A percentile compares a stretch with the other conserved stretches of the same genome.
phyloP scores from a whole-genome alignment of 768 basidiomycete species.

The Filobasidium floriforme region DNA sequence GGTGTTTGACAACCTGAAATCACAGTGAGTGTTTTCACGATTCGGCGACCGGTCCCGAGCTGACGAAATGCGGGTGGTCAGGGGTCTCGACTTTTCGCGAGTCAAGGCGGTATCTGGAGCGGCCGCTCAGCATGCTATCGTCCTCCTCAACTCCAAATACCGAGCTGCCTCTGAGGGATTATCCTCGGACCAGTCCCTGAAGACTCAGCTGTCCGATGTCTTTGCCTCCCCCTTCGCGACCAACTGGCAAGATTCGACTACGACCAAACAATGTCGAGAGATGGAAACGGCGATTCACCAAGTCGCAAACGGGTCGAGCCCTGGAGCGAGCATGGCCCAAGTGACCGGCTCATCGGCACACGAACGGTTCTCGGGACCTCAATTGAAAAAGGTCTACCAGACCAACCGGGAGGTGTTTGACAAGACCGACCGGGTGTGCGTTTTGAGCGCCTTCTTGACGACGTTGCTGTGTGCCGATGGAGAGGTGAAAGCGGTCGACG shows the following conservation, averaged over 20 bases:
- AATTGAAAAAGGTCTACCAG: constrained; percentile 62
- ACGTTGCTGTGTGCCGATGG: constrained; percentile 66
- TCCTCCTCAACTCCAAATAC: constrained; percentile 19
- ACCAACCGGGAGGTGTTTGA: constrained; percentile 46
- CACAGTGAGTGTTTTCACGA: constrained; percentile 25
- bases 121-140: constrained; percentile 55
- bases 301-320: constrained; percentile 11
- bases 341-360: constrained; percentile 65
- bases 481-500: constrained; percentile 67
- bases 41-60: constrained; percentile 33
- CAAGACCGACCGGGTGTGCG: constrained; percentile 60
- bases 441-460: constrained; percentile 74
- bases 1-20: constrained; percentile 51
- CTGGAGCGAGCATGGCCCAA: constrained; percentile 15
- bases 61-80: constrained; percentile 2
- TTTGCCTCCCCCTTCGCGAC: constrained; percentile 55
- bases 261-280: constrained; percentile 62
- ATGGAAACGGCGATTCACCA: constrained; percentile 65
- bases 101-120: constrained; percentile 68
- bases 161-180: not conserved
- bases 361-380: constrained; percentile 78
- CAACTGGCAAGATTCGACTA: constrained; percentile 89
- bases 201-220: constrained; percentile 24
- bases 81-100: constrained; percentile 51
- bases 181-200: not conserved